phyloP scores from a whole-genome alignment of 208 protist species.

The Zelonia costaricensis region DNA sequence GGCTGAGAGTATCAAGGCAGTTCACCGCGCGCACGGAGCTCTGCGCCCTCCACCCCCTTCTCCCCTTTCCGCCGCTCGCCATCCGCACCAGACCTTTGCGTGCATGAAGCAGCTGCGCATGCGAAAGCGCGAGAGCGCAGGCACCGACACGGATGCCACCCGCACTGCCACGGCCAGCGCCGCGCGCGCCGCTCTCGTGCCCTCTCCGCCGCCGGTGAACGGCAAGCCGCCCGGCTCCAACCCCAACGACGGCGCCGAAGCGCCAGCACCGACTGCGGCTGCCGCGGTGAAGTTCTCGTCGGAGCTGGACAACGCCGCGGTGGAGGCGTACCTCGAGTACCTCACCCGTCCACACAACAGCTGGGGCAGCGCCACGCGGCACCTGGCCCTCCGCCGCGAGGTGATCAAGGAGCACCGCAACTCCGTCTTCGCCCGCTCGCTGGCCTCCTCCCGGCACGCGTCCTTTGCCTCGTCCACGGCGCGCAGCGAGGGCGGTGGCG shows the following conservation, averaged over 20 bases:
- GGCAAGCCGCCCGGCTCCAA: background rate
- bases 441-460: constrained; percentile 33
- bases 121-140: constrained; percentile 6
- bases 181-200: background rate
- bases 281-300: constrained; percentile 44
- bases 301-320: constrained; percentile 63
- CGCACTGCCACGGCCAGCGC: background rate
- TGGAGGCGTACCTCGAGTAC: constrained; percentile 87
- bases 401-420: constrained; percentile 47
- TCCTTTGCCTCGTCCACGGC: constrained; percentile 47
- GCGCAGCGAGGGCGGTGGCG: constrained; percentile 16
- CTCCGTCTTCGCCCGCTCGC: constrained; percentile 51
- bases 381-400: constrained; percentile 34
- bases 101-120: constrained; percentile 17
- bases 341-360: constrained; percentile 83
- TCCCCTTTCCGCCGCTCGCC: too few relatives aligned
- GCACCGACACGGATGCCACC: constrained; percentile 8
- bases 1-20: too few relatives aligned
- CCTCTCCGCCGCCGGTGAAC: too few relatives aligned
- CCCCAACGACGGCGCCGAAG: background rate
- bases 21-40: too few relatives aligned
- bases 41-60: too few relatives aligned
- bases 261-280: background rate
- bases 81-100: too few relatives aligned
- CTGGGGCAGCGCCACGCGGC: constrained; percentile 72